These are phyloP conservation scores for Exophiala aquamarina DNA, from an alignment of 2,329 filamentous ascomycete genomes.

Conservation along the genomic window DNA sequence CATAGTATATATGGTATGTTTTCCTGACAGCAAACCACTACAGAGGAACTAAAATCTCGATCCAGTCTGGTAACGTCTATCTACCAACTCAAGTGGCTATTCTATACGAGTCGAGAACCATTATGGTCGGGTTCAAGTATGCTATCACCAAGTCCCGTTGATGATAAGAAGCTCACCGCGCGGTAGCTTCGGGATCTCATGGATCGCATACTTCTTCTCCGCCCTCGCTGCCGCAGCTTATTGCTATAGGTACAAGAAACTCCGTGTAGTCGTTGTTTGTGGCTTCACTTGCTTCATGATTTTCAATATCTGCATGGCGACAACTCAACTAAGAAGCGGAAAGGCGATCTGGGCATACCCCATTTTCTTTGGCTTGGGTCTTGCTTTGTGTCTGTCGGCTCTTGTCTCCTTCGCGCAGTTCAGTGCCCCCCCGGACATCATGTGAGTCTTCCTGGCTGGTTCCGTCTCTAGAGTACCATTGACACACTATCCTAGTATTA, in stretches of 20 bases:
- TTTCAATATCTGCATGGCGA: conserved; percentile 10
- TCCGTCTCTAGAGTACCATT: not conserved
- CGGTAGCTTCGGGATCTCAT: not conserved
- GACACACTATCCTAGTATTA: not conserved
- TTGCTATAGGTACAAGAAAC: conserved; percentile 1
- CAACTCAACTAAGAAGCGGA: conserved; percentile 4
- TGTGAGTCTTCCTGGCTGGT: conserved; percentile 1
- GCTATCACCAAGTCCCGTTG: not conserved
- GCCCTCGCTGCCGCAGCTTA: not conserved
- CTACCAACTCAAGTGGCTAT: not conserved
- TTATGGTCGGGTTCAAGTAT: conserved; percentile 5
- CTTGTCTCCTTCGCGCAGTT: conserved; percentile 17
- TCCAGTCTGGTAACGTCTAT: too few relatives aligned
- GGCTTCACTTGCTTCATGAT: not conserved
- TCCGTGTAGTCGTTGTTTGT: conserved; percentile 10
- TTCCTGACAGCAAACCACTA: too few relatives aligned
- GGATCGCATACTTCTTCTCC: not conserved
- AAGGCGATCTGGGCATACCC: conserved; percentile 18
- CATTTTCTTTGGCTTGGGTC: conserved; percentile 11
- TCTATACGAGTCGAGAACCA: conserved; percentile 6
- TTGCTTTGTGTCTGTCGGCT: conserved; percentile 10
- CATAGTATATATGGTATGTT: too few relatives aligned
- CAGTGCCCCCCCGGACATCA: conserved; percentile 14
- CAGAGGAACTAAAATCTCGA: too few relatives aligned
- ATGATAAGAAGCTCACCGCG: not conserved